Evolutionary conservation across 2,329 filamentous ascomycete genomes (phyloP), one percentile per base, ranked within the genome.

Genomic region (Alternaria dauci): DNA sequence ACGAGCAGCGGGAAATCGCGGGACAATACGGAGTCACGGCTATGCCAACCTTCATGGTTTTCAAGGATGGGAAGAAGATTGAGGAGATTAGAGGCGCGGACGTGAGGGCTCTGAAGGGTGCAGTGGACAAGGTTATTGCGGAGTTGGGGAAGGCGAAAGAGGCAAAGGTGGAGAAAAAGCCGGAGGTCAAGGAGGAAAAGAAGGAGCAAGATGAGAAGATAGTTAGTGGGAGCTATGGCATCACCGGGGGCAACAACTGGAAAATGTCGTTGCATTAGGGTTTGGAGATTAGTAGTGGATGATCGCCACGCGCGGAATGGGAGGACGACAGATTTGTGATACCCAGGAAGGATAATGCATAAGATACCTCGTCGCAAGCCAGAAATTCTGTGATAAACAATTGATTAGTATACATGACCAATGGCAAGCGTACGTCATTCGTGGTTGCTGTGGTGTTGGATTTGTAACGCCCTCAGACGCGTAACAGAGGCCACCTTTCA

Each of bases 1-100:
- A 87, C 66, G 82, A 82, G 59, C 80, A 84, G 58, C 74, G 78
- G 14, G 79, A 82, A 46, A 76, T 86, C 5, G 82, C 85, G 4
- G 72, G 75, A 39, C 80, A 84, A 46, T 80, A 84, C 59, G 78
- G 80, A 12, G 81, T 87, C 11, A 78, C 78, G n/a, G 84, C 85
- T 28, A 76, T 76, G 68, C 75, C 75, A 4, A 78, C 74, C 0
- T 78, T 78, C 44, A 18, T 77, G 48, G 39, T 77, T 3, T 76
- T 77, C 56, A 78, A 74, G 60, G 62, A 73, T 2, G 74, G 74
- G 2, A 72, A 75, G 63, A 64, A 72, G 18, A 53, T 72, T 2
- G 69, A 75, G 51, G 71, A 69, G 55, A 64, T 78, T 38, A 70
- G 68, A 55, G 74, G 74, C 3, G 74, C 73, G 43, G 70, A 76